These are phyloP conservation scores for Magnolia officinalis DNA, from an alignment of 164 flowering plant species.

Conservation along the genomic window DNA sequence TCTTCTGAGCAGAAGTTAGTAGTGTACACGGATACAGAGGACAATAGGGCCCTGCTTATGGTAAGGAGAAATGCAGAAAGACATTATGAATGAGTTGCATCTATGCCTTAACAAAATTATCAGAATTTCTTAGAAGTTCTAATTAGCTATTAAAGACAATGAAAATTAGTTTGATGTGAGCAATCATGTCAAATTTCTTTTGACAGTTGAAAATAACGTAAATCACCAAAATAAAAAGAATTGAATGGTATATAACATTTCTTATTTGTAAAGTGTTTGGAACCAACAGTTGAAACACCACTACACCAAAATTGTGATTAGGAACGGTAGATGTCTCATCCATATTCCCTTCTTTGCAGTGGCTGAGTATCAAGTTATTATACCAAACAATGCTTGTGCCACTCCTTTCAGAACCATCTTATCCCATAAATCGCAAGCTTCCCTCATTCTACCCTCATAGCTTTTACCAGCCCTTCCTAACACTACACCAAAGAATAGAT, in stretches of 20 bases:
- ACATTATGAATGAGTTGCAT: not conserved
- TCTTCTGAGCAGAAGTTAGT: constrained; percentile 40
- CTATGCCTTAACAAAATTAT: not conserved
- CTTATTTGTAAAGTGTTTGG: no score
- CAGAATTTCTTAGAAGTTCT: not conserved
- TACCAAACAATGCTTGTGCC: constrained; percentile 52
- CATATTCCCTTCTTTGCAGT: constrained; percentile 49
- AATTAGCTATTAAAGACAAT: not conserved
- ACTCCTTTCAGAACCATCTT: constrained; percentile 51
- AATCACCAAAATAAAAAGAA: no score
- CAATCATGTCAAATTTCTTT: no score
- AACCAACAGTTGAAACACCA: no score
- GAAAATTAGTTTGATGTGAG: no score
- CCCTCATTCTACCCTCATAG: constrained; percentile 37
- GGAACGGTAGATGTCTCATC: constrained; percentile 36
- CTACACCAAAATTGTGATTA: no score
- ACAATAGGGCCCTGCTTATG: constrained; percentile 56
- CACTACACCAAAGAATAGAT: no score
- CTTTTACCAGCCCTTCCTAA: no score
- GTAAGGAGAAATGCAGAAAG: constrained; percentile 46
- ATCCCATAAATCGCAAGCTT: constrained; percentile 48
- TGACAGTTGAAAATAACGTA: no score
- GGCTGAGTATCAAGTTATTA: constrained; percentile 57
- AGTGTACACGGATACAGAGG: constrained; percentile 63
- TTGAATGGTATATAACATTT: no score